phyloP scores from a whole-genome alignment of 305 asterid genomes.

The Solanum aculeatissimum region DNA sequence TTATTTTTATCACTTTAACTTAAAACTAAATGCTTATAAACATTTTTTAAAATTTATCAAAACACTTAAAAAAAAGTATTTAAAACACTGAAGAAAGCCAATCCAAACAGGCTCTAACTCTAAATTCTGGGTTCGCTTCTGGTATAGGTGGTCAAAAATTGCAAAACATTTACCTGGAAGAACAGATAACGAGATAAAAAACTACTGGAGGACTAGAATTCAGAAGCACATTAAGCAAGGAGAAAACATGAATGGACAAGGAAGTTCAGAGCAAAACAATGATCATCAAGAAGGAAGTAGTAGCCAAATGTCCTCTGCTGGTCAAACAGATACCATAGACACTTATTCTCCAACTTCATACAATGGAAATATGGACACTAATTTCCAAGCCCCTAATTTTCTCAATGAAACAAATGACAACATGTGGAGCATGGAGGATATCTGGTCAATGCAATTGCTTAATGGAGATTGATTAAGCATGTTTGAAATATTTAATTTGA shows the following conservation, averaged over 20 bases:
- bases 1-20: too few relatives aligned
- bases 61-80: too few relatives aligned
- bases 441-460: constrained; percentile 81
- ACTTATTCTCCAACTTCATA: constrained; percentile 61
- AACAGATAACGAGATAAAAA: constrained; percentile 87
- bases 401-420: constrained; percentile 47
- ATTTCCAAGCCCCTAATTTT: constrained; percentile 24
- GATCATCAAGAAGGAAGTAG: constrained; percentile 37
- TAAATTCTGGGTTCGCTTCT: background rate
- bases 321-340: constrained; percentile 34
- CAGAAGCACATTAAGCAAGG: constrained; percentile 75
- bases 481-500: background rate
- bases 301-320: constrained; percentile 29
- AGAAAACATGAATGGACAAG: constrained; percentile 16
- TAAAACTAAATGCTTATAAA: too few relatives aligned
- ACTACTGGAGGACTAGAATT: constrained; percentile 87
- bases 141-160: constrained; percentile 81
- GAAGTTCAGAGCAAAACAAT: background rate
- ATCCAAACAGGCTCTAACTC: background rate
- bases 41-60: too few relatives aligned
- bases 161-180: constrained; percentile 91
- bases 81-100: too few relatives aligned
- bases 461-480: constrained; percentile 24
- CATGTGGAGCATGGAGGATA: constrained; percentile 89
- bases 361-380: constrained; percentile 10